Evolutionary conservation across 2,329 filamentous ascomycete genomes (phyloP), one percentile per base, ranked within the genome.

Genomic region (Claviceps pazoutovae): DNA sequence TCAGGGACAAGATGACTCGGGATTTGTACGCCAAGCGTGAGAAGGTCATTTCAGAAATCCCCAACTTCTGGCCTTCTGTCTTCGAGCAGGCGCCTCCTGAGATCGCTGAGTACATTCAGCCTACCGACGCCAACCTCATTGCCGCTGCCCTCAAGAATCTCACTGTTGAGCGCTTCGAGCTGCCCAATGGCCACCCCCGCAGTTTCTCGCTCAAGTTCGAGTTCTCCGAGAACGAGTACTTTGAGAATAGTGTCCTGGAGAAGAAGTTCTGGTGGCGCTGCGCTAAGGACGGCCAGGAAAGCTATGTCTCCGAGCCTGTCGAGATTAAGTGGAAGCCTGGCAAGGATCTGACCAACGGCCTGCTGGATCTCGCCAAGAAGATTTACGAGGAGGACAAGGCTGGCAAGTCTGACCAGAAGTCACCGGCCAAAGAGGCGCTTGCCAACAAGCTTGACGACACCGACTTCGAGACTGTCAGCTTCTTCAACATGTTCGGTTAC

Each of bases 11-110:
- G 23, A 23, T 23, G 21, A 78, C 80, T 61, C 73, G 75, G 55
- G 76, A 84, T 45, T 78, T 95, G 55, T 95, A 88, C 73, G 75
- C 78, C 61, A 86, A 86, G 71, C 88, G 91, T 64, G 74, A 79
- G 58, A 76, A 79, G 60, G 69, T 88, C 57, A 73, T 93, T 57
- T 68, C 78, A 56, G 75, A 83, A 63, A 90, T 96, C 63, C 79
- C 82, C 60, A 82, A 87, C 72, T 98, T 97, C 80, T 97, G 93
- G 93, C 76, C 87, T n/a, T 79, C 94, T 53, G 90, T 96, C 53
- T 78, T 97, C 66, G 87, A 95, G 73, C 84, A 89, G 71, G 83
- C 86, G 2, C 89, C 90, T 2, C 76, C 79, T 46, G 88, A 95
- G 56, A 79, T 98, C 60, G 89, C 95, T 70, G 83, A 88, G 69